Base-by-base conservation (phyloP, 2,329 filamentous ascomycete species). In the Coniochaeta ligniaria region DNA sequence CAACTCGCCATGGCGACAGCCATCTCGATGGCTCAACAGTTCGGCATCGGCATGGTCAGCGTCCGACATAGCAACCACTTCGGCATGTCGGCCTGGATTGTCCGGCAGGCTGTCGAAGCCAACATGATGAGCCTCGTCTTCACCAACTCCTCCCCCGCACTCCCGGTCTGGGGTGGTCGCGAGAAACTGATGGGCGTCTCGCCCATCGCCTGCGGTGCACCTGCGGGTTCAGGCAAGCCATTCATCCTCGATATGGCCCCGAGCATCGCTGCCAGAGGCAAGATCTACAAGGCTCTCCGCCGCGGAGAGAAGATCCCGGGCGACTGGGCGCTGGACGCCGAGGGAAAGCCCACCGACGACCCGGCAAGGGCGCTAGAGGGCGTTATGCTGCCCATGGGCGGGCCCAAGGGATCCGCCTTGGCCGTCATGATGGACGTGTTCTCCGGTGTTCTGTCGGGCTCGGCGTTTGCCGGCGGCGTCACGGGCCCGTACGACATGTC, bases 381-480 rank as follows among this genome's bases (percentile, higher is more conserved):
- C 1, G 89, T 93, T 3, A 94, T 95, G 91, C 75, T 94, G 22
- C 90, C 91, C 0, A 92, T 95, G 88, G 90, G 90, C 2, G 91
- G 91, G 0, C 90, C 91, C 0, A 95, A 95, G 72, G 91, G 91
- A 0, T 90, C 87, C 2, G 91, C 83, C 0, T 72, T 95, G 45
- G 78, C 89, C 0, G 84, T 95, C 60, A 94, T 92, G 89, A 95
- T 95, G 91, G 90, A 95, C 69, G 88, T 96, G 2, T 94, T 95
- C 69, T 92, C 89, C 0, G 91, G 90, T 0, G 87, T 90, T 0
- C 68, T 95, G 0, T 91, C 89, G 0, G 91, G 90, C 0, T 88
- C 86, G 35, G 90, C 90, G 0, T 95, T 91, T 73, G 91, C 89
- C 0, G 90, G 90, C 0, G 80, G 89, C 67, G 91, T 95, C 20